phyloP scores from a whole-genome alignment of 306 rosid species.

The Sicyos edulis region DNA sequence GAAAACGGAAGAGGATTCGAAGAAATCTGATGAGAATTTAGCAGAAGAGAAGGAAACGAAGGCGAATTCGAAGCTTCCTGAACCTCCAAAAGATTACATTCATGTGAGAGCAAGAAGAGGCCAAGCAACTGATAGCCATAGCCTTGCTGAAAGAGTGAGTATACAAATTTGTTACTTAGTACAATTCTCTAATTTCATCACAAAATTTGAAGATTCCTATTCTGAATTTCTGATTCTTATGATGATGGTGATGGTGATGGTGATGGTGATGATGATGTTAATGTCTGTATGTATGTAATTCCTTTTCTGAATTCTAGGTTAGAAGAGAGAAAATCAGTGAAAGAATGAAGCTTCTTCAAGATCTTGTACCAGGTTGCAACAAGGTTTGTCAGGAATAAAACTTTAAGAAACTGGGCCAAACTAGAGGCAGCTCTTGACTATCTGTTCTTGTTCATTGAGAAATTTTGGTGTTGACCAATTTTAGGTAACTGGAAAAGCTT shows the following conservation, averaged over 20 bases:
- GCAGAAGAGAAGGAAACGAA: constrained; percentile 50
- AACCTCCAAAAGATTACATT: constrained; percentile 83
- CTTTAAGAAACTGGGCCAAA: background rate
- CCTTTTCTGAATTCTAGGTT: constrained; percentile 40
- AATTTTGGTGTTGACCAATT: background rate
- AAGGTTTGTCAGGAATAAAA: constrained; percentile 41
- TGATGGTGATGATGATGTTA: constrained; percentile 23
- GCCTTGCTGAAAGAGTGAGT: constrained; percentile 95
- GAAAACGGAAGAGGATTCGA: constrained; percentile 58
- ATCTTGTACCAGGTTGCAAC: constrained; percentile 95
- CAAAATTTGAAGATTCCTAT: background rate
- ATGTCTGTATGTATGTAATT: background rate
- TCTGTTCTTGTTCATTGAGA: background rate
- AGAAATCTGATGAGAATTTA: constrained; percentile 21
- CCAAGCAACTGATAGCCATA: constrained; percentile 97
- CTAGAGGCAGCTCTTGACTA: background rate
- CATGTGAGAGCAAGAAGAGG: constrained; percentile 99
- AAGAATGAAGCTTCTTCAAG: constrained; percentile 94
- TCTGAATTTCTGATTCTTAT: background rate
- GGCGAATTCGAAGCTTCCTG: constrained; percentile 54
- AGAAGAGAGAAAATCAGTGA: constrained; percentile 96
- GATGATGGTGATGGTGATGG: background rate
- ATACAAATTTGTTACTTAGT: constrained; percentile 3
- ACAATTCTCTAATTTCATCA: background rate
- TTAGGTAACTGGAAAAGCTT: constrained; percentile 95